phyloP scores from a whole-genome alignment of 306 rosid species.

The Lupinus albus region DNA sequence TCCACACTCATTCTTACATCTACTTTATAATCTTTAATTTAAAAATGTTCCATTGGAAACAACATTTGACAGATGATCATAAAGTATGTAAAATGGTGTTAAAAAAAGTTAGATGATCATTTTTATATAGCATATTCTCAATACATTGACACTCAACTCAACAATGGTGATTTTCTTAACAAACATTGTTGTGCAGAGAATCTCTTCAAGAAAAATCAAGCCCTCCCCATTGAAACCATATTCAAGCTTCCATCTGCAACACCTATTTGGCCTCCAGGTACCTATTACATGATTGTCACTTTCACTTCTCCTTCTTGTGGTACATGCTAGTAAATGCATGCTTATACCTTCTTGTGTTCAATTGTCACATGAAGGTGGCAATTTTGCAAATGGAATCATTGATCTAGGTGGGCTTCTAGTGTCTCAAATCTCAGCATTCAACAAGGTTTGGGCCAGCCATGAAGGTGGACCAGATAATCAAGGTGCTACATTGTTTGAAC shows the following conservation, averaged over 20 bases:
- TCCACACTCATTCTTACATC: too few relatives aligned
- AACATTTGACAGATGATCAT: too few relatives aligned
- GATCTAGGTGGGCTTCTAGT: slow-evolving; percentile 73
- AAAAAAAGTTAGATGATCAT: too few relatives aligned
- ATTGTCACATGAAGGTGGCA: slow-evolving; percentile 43
- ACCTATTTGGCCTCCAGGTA: slow-evolving; percentile 56
- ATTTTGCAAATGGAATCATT: slow-evolving; percentile 60
- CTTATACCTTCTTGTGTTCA: slow-evolving; percentile 2
- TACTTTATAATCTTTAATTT: too few relatives aligned
- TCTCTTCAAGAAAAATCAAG: slow-evolving; percentile 24
- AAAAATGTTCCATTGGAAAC: too few relatives aligned
- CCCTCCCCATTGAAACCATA: slow-evolving; percentile 51
- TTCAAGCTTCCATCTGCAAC: slow-evolving; percentile 64
- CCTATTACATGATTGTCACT: background rate
- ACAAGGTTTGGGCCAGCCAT: slow-evolving; percentile 57
- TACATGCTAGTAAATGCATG: background rate
- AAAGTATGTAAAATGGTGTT: too few relatives aligned
- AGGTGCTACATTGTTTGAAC: slow-evolving; percentile 72
- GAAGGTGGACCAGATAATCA: slow-evolving; percentile 64
- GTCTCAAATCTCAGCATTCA: slow-evolving; percentile 57
- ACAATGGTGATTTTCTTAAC: slow-evolving; percentile 47
- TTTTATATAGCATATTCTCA: background rate
- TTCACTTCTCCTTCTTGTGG: background rate
- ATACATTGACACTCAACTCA: slow-evolving; percentile 5
- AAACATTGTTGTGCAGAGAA: background rate